Conservation (phyloP, 176 grass and related monocot genomes). For the Raddia distichophylla region DNA sequence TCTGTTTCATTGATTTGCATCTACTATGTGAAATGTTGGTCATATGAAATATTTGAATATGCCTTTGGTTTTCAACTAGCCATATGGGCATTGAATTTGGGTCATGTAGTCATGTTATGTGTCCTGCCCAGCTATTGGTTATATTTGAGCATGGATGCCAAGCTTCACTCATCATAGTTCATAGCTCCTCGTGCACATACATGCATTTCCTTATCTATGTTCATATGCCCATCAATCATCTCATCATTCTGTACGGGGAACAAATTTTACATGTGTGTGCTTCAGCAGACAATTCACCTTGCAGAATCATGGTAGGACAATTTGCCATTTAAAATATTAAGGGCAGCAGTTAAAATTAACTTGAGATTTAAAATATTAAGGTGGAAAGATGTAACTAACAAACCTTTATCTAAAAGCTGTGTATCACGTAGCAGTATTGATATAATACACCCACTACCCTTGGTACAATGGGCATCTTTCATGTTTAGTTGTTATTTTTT, state of each 20-base stretch:
- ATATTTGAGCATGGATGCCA: background rate
- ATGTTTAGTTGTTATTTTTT: background rate
- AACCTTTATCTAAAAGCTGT: background rate
- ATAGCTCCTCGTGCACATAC: background rate
- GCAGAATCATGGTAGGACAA: background rate
- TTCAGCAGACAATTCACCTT: conserved; percentile 14
- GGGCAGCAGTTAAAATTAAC: background rate
- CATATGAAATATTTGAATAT: background rate
- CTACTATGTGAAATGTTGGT: background rate
- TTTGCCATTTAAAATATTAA: background rate
- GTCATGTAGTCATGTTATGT: background rate
- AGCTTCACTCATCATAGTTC: conserved; percentile 5
- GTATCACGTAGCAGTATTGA: background rate
- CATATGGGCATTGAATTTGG: background rate
- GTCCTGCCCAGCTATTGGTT: background rate
- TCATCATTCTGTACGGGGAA: background rate
- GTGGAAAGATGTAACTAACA: background rate
- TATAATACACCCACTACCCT: background rate
- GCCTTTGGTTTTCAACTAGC: background rate
- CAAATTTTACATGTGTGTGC: conserved; percentile 15
- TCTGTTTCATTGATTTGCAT: conserved; percentile 25
- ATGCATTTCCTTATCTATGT: background rate
- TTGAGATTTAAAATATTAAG: conserved; percentile 28
- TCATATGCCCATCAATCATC: background rate
- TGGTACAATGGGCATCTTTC: background rate